phyloP scores from a whole-genome alignment of 306 rosid genomes.

The Prunus mira region DNA sequence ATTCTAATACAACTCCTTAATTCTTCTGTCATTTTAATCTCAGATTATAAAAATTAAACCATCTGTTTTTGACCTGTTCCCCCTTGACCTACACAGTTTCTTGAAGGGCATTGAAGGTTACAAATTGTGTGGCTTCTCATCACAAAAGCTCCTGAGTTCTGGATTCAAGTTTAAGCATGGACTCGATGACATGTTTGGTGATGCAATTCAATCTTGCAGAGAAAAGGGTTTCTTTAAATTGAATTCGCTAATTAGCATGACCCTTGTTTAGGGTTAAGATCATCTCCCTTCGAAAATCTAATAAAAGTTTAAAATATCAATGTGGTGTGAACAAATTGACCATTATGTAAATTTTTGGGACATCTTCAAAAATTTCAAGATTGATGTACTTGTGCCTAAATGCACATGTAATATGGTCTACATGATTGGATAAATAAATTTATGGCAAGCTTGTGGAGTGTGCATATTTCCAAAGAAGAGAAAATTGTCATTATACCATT shows the following conservation, averaged over 20 bases:
- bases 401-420: not conserved
- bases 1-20: not conserved
- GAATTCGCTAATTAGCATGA: not conserved
- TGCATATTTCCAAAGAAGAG: no score
- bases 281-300: not conserved
- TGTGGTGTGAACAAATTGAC: not conserved
- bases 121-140: constrained; percentile 14
- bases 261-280: not conserved
- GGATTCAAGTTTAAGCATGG: constrained; percentile 50
- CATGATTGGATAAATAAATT: not conserved
- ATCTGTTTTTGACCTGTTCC: not conserved
- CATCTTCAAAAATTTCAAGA: not conserved
- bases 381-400: not conserved
- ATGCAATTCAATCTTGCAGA: constrained; percentile 41
- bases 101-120: constrained; percentile 26
- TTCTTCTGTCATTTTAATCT: not conserved
- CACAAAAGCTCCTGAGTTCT: constrained; percentile 49
- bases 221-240: constrained; percentile 36
- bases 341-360: not conserved
- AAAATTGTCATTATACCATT: no score
- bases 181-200: constrained; percentile 44
- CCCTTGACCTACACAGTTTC: constrained; percentile 28
- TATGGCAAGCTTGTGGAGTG: no score
- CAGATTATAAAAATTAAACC: not conserved
- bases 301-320: not conserved